A percentile compares a stretch with the other conserved stretches of the same genome.
Evolutionary conservation across 106 monocot genomes (phyloP).

Genomic region (Xerophyta viscosa): DNA sequence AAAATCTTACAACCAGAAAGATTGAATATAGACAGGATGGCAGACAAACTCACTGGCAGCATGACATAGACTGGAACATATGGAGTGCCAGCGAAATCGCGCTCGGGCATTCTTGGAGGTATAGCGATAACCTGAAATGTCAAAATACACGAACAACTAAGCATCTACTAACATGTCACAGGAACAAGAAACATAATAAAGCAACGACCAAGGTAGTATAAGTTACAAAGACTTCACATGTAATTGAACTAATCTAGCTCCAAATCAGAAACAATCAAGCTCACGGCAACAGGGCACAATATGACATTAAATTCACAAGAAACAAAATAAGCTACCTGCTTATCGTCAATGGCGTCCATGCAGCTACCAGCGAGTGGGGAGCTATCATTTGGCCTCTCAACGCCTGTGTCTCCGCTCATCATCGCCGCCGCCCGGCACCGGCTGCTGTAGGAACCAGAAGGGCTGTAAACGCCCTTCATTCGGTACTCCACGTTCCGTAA

Average conservation of each 20-base stretch:
- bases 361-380: constrained; percentile 25
- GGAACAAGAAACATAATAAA: no score
- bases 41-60: constrained; percentile 60
- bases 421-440: constrained; percentile 11
- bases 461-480: constrained; percentile 55
- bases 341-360: constrained; percentile 37
- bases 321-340: constrained; percentile 29
- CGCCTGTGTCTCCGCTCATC: constrained; percentile 7
- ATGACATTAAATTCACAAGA: not conserved
- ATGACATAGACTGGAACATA: constrained; percentile 90
- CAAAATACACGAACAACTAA: constrained; percentile 1
- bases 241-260: no score
- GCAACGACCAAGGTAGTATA: no score
- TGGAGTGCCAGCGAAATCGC: constrained; percentile 83
- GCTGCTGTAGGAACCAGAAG: constrained; percentile 7
- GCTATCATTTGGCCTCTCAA: constrained; percentile 18
- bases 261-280: not conserved
- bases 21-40: constrained; percentile 3
- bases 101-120: constrained; percentile 42
- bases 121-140: constrained; percentile 29
- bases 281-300: not conserved
- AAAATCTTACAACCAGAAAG: no score
- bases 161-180: no score
- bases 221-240: no score
- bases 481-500: constrained; percentile 14